phyloP scores from a whole-genome alignment of 306 rosid species.

The Benincasa hispida region DNA sequence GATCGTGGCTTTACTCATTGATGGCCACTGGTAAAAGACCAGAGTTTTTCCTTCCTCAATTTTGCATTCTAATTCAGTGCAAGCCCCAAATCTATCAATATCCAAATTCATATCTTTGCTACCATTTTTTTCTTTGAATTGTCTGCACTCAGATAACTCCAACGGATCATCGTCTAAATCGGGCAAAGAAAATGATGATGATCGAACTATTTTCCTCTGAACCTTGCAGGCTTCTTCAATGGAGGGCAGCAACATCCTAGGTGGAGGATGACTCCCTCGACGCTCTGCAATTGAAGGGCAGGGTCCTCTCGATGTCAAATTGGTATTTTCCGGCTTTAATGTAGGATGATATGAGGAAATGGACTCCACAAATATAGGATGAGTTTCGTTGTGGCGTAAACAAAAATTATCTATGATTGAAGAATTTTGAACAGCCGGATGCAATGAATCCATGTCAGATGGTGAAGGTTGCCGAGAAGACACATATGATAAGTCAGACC shows the following conservation, averaged over 20 bases:
- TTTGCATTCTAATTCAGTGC: neutral
- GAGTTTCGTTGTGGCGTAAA: conserved; percentile 26
- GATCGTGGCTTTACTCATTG: conserved; percentile 16
- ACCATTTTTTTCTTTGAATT: conserved; percentile 2
- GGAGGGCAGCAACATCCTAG: conserved; percentile 56
- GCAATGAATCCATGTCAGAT: conserved; percentile 48
- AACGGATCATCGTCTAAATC: conserved; percentile 31
- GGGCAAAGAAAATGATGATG: conserved; percentile 48
- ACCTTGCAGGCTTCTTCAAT: conserved; percentile 35
- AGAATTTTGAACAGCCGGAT: conserved; percentile 30
- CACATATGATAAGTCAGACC: conserved; percentile 67
- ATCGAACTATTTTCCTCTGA: conserved; percentile 37
- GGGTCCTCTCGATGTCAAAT: conserved; percentile 26
- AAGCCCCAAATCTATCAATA: conserved; percentile 7
- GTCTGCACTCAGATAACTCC: conserved; percentile 28
- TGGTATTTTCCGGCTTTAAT: conserved; percentile 14
- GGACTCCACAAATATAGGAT: conserved; percentile 25
- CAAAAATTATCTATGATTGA: conserved; percentile 28
- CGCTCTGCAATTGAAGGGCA: conserved; percentile 75
- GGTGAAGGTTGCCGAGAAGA: conserved; percentile 76
- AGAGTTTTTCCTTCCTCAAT: conserved; percentile 3
- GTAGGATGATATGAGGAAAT: conserved; percentile 22
- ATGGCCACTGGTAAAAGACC: conserved; percentile 34
- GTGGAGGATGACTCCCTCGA: conserved; percentile 79
- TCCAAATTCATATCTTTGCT: conserved; percentile 24